phyloP scores from a whole-genome alignment of 2,329 filamentous ascomycete genomes.

The Spiromastix sp. region DNA sequence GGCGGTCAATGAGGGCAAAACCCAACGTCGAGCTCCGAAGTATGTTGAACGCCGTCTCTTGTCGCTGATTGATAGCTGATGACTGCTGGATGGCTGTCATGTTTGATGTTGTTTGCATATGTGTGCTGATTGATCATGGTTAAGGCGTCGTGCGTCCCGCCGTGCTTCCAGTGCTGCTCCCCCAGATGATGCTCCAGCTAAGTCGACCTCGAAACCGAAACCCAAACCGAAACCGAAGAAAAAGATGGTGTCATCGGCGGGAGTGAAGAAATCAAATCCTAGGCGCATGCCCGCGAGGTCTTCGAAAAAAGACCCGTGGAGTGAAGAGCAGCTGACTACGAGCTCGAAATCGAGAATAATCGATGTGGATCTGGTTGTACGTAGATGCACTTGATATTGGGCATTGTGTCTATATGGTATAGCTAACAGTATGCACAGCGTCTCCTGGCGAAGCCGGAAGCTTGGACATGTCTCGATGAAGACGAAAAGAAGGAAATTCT shows the following conservation, averaged over 20 bases:
- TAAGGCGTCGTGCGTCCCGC: conserved; percentile 13
- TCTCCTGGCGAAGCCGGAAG: conserved; percentile 28
- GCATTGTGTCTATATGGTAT: not conserved
- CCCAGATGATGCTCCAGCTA: not conserved
- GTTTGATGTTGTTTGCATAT: not conserved
- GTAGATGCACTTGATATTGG: conserved; percentile 7
- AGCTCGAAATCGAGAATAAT: conserved; percentile 27
- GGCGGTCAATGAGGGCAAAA: conserved; percentile 9
- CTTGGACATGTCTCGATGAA: conserved; percentile 33
- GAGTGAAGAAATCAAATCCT: conserved; percentile 13
- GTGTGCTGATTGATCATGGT: conserved; percentile 11
- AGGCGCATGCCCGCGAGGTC: conserved; percentile 24
- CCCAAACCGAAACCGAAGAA: conserved; percentile 11
- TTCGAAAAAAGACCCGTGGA: conserved; percentile 26
- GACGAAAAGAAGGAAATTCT: conserved; percentile 32
- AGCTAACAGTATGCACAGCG: conserved; percentile 18
- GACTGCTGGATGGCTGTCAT: too few relatives aligned
- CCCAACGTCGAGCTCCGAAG: conserved; percentile 7
- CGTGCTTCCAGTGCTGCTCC: conserved; percentile 19
- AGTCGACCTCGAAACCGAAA: conserved; percentile 17
- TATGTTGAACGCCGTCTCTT: too few relatives aligned
- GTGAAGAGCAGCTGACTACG: conserved; percentile 29
- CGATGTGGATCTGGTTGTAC: conserved; percentile 29
- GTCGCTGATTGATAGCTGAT: too few relatives aligned
- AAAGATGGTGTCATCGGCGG: conserved; percentile 10